Conservation (phyloP, 495 filamentous ascomycete species). For the Penicillium steckii region DNA sequence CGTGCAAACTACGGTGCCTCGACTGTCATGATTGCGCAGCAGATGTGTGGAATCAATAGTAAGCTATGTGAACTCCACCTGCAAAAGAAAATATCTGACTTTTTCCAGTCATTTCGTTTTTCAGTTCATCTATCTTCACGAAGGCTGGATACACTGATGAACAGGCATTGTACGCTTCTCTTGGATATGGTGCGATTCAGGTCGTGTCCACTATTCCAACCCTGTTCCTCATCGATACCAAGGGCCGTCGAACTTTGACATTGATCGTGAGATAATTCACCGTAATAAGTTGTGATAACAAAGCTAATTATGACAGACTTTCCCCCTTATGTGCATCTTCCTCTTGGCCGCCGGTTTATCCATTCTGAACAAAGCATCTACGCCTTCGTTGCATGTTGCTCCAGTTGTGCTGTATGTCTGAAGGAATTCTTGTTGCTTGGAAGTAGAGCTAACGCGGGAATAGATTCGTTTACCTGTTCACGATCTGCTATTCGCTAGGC, state of each 20-base stretch:
- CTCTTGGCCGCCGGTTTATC: slow-evolving; percentile 68
- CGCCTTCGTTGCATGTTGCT: slow-evolving; percentile 15
- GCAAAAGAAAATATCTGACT: slow-evolving; percentile 8
- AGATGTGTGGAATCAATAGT: slow-evolving; percentile 47
- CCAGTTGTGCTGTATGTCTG: slow-evolving; percentile 31
- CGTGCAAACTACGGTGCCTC: slow-evolving; percentile 61
- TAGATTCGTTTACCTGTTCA: slow-evolving; percentile 44
- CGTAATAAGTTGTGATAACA: neutral
- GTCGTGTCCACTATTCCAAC: slow-evolving; percentile 71
- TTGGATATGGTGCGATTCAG: slow-evolving; percentile 61
- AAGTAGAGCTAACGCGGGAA: neutral
- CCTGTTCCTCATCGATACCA: slow-evolving; percentile 71
- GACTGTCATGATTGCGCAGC: slow-evolving; percentile 63
- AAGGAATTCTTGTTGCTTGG: neutral
- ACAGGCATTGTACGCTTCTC: slow-evolving; percentile 66
- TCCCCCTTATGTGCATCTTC: slow-evolving; percentile 74
- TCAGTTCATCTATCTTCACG: slow-evolving; percentile 68
- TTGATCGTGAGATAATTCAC: slow-evolving; percentile 30
- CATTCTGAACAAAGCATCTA: slow-evolving; percentile 33
- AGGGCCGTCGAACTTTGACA: slow-evolving; percentile 65
- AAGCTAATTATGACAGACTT: slow-evolving; percentile 60
- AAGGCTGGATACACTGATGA: slow-evolving; percentile 54
- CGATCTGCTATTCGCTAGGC: slow-evolving; percentile 45
- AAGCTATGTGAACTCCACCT: slow-evolving; percentile 18
- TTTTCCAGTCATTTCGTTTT: slow-evolving; percentile 71